These are phyloP conservation scores for Pascua sp. DNA, from an alignment of 1,284 basidiomycete species.

Conservation along the genomic window DNA sequence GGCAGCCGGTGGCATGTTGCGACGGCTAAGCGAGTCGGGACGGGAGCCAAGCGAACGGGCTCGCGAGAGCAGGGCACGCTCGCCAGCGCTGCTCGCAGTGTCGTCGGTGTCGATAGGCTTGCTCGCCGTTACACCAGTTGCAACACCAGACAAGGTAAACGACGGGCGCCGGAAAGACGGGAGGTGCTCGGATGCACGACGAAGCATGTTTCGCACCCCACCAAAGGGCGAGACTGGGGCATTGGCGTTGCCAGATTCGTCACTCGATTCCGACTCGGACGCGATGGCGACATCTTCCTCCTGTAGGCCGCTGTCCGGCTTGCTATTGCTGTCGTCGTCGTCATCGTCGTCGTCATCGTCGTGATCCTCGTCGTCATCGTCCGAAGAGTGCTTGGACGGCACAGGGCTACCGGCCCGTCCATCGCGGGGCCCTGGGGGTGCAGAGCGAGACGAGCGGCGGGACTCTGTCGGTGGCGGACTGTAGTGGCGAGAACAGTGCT, in stretches of 20 bases:
- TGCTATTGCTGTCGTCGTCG: neutral
- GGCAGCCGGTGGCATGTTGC: too few species aligned
- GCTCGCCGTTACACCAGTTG: neutral
- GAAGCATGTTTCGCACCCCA: conserved; percentile 25
- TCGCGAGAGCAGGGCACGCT: conserved; percentile 1
- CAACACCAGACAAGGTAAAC: conserved; percentile 1
- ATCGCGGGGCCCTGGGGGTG: conserved; percentile 33
- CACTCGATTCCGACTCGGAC: conserved; percentile 1
- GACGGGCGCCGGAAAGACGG: conserved; percentile 27
- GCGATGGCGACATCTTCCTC: conserved; percentile 5
- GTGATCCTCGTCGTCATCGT: conserved; percentile 57
- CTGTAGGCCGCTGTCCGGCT: conserved; percentile 10
- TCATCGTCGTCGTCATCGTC: conserved; percentile 13
- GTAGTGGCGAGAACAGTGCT: conserved; percentile 34
- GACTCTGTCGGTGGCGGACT: conserved; percentile 34
- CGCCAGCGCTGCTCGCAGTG: neutral
- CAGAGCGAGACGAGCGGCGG: conserved; percentile 16
- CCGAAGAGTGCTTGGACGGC: conserved; percentile 42
- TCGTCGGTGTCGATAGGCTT: neutral
- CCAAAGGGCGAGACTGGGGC: neutral
- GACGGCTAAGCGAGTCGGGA: neutral
- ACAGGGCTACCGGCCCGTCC: conserved; percentile 39
- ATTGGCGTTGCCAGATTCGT: neutral
- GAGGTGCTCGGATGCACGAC: conserved; percentile 37
- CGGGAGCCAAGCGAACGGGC: conserved; percentile 6